A percentile compares a stretch with the other conserved stretches of the same genome.
Evolutionary conservation across 1,284 basidiomycete species (phyloP).

Genomic region (Puccinia horiana): DNA sequence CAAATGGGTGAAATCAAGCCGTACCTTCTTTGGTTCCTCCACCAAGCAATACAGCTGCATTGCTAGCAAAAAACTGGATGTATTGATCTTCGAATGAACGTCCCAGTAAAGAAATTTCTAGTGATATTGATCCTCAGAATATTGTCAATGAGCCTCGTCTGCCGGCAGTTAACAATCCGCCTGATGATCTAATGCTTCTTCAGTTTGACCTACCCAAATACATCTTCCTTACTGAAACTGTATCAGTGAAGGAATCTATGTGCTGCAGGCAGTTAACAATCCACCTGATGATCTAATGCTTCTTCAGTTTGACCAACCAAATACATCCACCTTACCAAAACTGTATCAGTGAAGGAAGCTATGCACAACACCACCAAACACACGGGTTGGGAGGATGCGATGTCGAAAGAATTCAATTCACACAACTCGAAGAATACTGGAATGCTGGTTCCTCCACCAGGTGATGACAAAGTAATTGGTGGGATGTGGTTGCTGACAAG

Average conservation of each 20-base stretch:
- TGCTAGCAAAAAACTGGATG: background rate
- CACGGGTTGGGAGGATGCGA: background rate
- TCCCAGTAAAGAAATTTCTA: background rate
- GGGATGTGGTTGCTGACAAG: constrained; percentile 19
- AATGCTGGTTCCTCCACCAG: background rate
- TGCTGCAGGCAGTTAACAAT: too few species aligned
- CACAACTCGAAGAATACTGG: background rate
- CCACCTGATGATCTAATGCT: background rate
- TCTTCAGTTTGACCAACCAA: too few species aligned
- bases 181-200: background rate
- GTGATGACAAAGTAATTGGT: too few species aligned
- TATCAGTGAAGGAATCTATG: too few species aligned
- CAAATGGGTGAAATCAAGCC: too few species aligned
- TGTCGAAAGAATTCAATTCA: constrained; percentile 15
- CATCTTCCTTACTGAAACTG: too few species aligned
- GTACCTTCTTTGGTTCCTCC: too few species aligned
- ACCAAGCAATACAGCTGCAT: too few species aligned
- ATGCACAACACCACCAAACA: background rate
- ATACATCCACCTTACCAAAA: background rate
- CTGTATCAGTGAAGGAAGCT: background rate
- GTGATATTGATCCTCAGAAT: background rate
- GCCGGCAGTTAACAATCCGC: background rate
- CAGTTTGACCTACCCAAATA: too few species aligned
- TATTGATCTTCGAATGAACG: background rate
- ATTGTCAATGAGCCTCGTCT: background rate